Conservation (phyloP, 495 filamentous ascomycete genomes). For the Penicillium bialowiezense region DNA sequence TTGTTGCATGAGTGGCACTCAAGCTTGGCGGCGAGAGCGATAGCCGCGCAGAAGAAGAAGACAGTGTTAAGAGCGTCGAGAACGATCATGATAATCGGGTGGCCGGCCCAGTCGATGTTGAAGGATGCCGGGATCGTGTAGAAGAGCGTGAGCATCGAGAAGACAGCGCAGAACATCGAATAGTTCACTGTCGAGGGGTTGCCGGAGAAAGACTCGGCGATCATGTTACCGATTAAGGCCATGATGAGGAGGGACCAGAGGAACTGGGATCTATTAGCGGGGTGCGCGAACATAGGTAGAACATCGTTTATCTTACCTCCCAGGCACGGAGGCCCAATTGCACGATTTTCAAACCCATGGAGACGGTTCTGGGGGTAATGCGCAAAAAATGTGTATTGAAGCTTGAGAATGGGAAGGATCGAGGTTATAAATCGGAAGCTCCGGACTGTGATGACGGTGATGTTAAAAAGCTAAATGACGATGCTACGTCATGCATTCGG, state of each 20-base stretch:
- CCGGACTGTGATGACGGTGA: conserved; percentile 34
- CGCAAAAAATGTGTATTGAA: not conserved
- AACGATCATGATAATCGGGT: conserved; percentile 53
- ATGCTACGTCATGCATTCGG: conserved; percentile 40
- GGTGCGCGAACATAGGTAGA: not conserved
- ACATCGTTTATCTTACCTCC: conserved; percentile 28
- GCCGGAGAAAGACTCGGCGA: conserved; percentile 50
- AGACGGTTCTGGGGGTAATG: not conserved
- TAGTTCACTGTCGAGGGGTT: conserved; percentile 61
- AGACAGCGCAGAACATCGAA: conserved; percentile 62
- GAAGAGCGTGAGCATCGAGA: conserved; percentile 62
- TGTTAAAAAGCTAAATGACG: conserved; percentile 6
- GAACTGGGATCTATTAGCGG: conserved; percentile 43
- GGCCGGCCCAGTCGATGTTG: conserved; percentile 44
- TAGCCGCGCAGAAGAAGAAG: conserved; percentile 63
- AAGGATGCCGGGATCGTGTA: conserved; percentile 57
- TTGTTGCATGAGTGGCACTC: conserved; percentile 61
- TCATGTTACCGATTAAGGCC: conserved; percentile 67
- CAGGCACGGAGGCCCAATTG: conserved; percentile 37
- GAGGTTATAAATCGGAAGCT: conserved; percentile 30
- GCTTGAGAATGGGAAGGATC: conserved; percentile 8
- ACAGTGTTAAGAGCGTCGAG: conserved; percentile 60
- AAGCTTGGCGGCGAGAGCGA: conserved; percentile 63
- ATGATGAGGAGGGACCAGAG: conserved; percentile 65
- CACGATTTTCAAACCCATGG: conserved; percentile 30